Conservation (phyloP, 306 rosid species). For the Ammopiptanthus mongolicus region DNA sequence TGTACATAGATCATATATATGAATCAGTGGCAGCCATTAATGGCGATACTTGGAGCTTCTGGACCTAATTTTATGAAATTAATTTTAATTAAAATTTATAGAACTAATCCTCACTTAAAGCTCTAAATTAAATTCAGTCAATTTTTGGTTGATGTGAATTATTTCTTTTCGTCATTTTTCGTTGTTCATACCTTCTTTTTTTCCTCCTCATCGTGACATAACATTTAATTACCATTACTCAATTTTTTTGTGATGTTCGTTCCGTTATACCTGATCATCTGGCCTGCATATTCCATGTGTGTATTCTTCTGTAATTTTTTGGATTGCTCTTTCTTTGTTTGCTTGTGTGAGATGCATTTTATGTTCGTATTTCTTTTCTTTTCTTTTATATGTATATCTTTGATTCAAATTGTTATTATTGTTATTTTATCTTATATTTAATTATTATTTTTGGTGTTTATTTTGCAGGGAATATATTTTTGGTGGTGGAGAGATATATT, state of each 20-base stretch:
- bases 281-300: neutral
- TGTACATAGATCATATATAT: constrained; percentile 21
- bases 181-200: neutral
- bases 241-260: neutral
- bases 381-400: neutral
- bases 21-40: constrained; percentile 36
- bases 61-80: constrained; percentile 26
- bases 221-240: neutral
- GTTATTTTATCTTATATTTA: neutral
- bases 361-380: neutral
- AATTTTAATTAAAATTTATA: constrained; percentile 1
- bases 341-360: neutral
- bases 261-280: neutral
- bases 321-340: neutral
- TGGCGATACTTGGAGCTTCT: constrained; percentile 36
- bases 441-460: neutral
- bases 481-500: neutral
- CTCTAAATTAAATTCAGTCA: neutral
- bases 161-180: neutral
- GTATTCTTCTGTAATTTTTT: neutral
- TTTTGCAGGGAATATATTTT: constrained; percentile 27
- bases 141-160: neutral
- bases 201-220: neutral
- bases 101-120: neutral
- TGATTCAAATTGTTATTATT: too few species aligned